Evolutionary conservation across 495 filamentous ascomycete species (phyloP).

Genomic region (Penicillium canescens): DNA sequence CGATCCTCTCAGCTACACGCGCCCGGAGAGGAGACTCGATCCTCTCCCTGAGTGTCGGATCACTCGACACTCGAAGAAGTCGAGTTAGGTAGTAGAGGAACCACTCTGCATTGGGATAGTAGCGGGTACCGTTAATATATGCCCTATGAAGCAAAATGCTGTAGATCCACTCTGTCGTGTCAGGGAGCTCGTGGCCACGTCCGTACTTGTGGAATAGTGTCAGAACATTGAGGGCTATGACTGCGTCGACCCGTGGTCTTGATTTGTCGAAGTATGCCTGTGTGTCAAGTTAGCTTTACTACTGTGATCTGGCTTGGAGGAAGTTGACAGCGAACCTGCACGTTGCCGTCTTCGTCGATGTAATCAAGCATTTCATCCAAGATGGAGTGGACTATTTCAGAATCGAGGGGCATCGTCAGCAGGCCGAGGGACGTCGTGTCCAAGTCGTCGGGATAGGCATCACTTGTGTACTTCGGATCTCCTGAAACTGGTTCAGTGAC

Average conservation of each 20-base stretch:
- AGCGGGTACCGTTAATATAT: constrained; percentile 24
- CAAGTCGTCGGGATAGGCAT: constrained; percentile 22
- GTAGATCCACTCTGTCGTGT: constrained; percentile 33
- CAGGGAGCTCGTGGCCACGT: constrained; percentile 36
- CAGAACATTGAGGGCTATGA: constrained; percentile 23
- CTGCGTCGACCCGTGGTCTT: constrained; percentile 17
- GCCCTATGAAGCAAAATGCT: constrained; percentile 14
- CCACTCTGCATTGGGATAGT: constrained; percentile 19
- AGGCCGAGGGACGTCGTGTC: constrained; percentile 26
- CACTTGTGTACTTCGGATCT: neutral
- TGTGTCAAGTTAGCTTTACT: neutral
- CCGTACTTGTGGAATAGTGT: constrained; percentile 14
- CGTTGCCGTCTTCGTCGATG: constrained; percentile 15
- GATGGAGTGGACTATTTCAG: neutral
- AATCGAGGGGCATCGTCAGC: neutral
- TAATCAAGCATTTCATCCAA: constrained; percentile 23
- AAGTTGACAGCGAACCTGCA: neutral
- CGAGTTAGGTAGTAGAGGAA: constrained; percentile 22
- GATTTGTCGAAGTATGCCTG: constrained; percentile 19
- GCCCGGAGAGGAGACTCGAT: constrained; percentile 2
- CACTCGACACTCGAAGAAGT: neutral
- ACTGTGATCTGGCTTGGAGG: no score
- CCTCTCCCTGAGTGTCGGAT: neutral
- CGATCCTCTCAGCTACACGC: constrained; percentile 16
- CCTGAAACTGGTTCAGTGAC: neutral